phyloP scores from a whole-genome alignment of 2,329 filamentous ascomycete genomes.

The Epichloe coenophiala region DNA sequence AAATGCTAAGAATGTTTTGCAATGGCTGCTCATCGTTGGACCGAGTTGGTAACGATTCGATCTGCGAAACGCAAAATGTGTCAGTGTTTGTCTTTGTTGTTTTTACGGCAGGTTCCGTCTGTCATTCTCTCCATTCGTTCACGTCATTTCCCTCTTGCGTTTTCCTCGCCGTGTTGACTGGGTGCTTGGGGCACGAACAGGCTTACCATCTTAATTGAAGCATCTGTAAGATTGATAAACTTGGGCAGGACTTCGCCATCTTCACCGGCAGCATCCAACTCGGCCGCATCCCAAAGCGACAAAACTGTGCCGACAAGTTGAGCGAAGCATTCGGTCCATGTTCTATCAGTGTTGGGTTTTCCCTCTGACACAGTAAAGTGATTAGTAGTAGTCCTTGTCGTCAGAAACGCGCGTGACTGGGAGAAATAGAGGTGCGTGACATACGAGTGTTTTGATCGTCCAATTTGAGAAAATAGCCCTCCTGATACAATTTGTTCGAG shows the following conservation, averaged over 20 bases:
- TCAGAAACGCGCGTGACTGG: background rate
- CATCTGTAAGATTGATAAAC: slow-evolving; percentile 94
- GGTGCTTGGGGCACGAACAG: background rate
- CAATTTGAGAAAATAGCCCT: slow-evolving; percentile 93
- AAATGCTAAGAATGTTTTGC: slow-evolving; percentile 90
- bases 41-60: slow-evolving; percentile 78
- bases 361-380: slow-evolving; percentile 46
- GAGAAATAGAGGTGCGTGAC: slow-evolving; percentile 22
- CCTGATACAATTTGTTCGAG: slow-evolving; percentile 90
- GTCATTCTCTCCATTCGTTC: background rate
- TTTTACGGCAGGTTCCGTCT: background rate
- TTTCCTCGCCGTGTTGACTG: background rate
- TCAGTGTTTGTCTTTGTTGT: background rate
- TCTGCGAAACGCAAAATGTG: slow-evolving; percentile 31
- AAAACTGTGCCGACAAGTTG: slow-evolving; percentile 91
- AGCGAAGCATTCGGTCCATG: slow-evolving; percentile 94
- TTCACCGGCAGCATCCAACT: slow-evolving; percentile 75
- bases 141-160: background rate
- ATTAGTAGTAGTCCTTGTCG: slow-evolving; percentile 1
- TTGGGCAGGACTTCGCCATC: slow-evolving; percentile 77
- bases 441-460: slow-evolving; percentile 86
- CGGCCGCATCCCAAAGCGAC: slow-evolving; percentile 88
- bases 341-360: slow-evolving; percentile 69
- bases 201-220: slow-evolving; percentile 90
- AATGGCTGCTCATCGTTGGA: slow-evolving; percentile 64